Evolutionary conservation across 805 yeast genomes (phyloP).

Genomic region (Hanseniaspora taiwanica): DNA sequence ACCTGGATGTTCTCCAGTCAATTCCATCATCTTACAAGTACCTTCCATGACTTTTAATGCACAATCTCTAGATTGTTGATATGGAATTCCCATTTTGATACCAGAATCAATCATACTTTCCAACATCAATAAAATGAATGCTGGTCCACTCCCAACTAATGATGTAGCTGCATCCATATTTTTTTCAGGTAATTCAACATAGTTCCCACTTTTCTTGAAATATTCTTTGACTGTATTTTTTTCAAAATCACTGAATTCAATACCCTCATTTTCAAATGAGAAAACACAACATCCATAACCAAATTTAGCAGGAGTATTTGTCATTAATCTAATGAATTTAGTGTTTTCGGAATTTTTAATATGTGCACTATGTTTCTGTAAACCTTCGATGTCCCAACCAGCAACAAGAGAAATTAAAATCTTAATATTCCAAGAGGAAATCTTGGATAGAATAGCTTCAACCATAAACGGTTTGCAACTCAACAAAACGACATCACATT

Average conservation of each 20-base stretch:
- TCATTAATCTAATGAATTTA: conserved; percentile 80
- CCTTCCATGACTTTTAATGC: conserved; percentile 94
- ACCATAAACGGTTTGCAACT: conserved; percentile 86
- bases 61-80: conserved; percentile 64
- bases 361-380: conserved; percentile 34
- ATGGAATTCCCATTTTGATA: conserved; percentile 85
- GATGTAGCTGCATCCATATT: conserved; percentile 96
- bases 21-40: conserved; percentile 77
- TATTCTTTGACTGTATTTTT: conserved; percentile 33
- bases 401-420: conserved; percentile 76
- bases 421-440: conserved; percentile 32
- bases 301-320: conserved; percentile 89
- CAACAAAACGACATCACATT: conserved; percentile 59
- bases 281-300: conserved; percentile 92
- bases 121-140: conserved; percentile 77
- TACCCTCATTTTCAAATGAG: conserved; percentile 40
- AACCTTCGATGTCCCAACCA: conserved; percentile 75
- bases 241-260: conserved; percentile 45
- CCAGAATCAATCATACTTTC: conserved; percentile 94
- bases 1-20: conserved; percentile 79
- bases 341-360: conserved; percentile 1
- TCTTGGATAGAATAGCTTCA: conserved; percentile 36
- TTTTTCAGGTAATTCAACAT: conserved; percentile 62
- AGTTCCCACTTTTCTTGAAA: conserved; percentile 6
- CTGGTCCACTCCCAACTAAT: conserved; percentile 93